Conservation (phyloP, 2,329 filamentous ascomycete genomes). For the Trichocomaceae sp. region DNA sequence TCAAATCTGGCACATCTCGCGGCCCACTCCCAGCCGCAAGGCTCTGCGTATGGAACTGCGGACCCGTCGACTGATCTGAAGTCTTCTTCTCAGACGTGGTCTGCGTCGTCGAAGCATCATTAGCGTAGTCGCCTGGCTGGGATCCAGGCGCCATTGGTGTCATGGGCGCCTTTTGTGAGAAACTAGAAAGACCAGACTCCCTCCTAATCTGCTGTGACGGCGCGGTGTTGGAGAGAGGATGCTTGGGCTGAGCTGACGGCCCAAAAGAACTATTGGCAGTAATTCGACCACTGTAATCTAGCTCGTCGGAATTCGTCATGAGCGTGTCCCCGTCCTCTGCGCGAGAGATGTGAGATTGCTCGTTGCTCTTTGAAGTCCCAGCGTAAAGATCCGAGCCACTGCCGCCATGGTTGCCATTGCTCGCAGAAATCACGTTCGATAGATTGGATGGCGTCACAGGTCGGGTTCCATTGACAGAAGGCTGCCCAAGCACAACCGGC, state of each 20-base stretch:
- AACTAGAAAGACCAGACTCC: slow-evolving; percentile 40
- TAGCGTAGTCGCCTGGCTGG: slow-evolving; percentile 58
- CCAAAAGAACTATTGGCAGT: slow-evolving; percentile 44
- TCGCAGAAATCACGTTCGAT: slow-evolving; percentile 41
- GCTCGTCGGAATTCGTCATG: slow-evolving; percentile 51
- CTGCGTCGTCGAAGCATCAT: slow-evolving; percentile 84
- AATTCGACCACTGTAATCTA: slow-evolving; percentile 36
- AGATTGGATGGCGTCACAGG: slow-evolving; percentile 53
- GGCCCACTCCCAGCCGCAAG: slow-evolving; percentile 37
- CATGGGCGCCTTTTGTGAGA: slow-evolving; percentile 47
- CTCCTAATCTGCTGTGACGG: slow-evolving; percentile 41
- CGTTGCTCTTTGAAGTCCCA: slow-evolving; percentile 49
- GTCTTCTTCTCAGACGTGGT: slow-evolving; percentile 77
- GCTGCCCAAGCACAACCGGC: slow-evolving; percentile 58
- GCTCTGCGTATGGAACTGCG: slow-evolving; percentile 62
- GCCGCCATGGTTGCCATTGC: slow-evolving; percentile 50
- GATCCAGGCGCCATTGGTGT: slow-evolving; percentile 55
- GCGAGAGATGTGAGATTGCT: slow-evolving; percentile 23
- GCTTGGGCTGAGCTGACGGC: slow-evolving; percentile 45
- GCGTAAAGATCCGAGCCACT: slow-evolving; percentile 36
- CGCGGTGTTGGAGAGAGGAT: slow-evolving; percentile 41
- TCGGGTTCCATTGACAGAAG: slow-evolving; percentile 50
- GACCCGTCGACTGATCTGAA: slow-evolving; percentile 64
- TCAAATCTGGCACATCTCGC: slow-evolving; percentile 51
- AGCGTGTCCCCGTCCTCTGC: slow-evolving; percentile 52